Evolutionary conservation across 169 alveolate genomes (phyloP).

Genomic region (Plasmodium blacklocki): DNA sequence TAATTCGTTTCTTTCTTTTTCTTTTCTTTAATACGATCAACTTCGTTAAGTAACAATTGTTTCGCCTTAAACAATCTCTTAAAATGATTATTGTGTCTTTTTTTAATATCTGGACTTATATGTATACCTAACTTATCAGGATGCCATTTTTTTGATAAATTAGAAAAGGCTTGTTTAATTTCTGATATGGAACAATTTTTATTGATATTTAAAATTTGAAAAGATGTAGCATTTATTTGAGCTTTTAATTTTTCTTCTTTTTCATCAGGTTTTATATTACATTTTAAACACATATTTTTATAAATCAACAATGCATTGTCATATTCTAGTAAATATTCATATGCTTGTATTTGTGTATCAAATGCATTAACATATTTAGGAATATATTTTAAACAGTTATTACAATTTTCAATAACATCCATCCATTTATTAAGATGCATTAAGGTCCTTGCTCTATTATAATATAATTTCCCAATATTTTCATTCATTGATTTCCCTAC

Average conservation of each 20-base stretch:
- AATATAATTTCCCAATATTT: slow-evolving; percentile 83
- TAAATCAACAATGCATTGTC: slow-evolving; percentile 78
- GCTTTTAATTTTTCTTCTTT: slow-evolving; percentile 76
- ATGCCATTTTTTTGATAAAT: slow-evolving; percentile 85
- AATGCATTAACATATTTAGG: slow-evolving; percentile 85
- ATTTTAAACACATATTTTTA: slow-evolving; percentile 78
- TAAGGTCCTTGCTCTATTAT: slow-evolving; percentile 84
- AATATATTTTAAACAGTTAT: slow-evolving; percentile 80
- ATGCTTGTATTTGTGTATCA: slow-evolving; percentile 83
- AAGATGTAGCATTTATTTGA: slow-evolving; percentile 83
- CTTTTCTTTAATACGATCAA: slow-evolving; percentile 76
- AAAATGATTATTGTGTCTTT: slow-evolving; percentile 82
- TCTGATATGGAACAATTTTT: slow-evolving; percentile 77
- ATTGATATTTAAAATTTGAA: slow-evolving; percentile 80
- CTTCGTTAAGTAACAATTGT: slow-evolving; percentile 79
- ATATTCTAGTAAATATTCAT: slow-evolving; percentile 84
- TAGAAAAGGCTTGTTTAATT: slow-evolving; percentile 83
- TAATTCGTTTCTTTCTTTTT: slow-evolving; percentile 81
- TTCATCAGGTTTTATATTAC: slow-evolving; percentile 82
- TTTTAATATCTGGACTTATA: slow-evolving; percentile 76
- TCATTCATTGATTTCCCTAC: slow-evolving; percentile 73
- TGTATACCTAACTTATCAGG: slow-evolving; percentile 83
- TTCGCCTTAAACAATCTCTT: slow-evolving; percentile 83
- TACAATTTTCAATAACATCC: slow-evolving; percentile 83
- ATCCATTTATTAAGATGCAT: slow-evolving; percentile 85